These are phyloP conservation scores for Globisporangium nagaii DNA, from an alignment of 352 stramenopile genomes.

Conservation along the genomic window DNA sequence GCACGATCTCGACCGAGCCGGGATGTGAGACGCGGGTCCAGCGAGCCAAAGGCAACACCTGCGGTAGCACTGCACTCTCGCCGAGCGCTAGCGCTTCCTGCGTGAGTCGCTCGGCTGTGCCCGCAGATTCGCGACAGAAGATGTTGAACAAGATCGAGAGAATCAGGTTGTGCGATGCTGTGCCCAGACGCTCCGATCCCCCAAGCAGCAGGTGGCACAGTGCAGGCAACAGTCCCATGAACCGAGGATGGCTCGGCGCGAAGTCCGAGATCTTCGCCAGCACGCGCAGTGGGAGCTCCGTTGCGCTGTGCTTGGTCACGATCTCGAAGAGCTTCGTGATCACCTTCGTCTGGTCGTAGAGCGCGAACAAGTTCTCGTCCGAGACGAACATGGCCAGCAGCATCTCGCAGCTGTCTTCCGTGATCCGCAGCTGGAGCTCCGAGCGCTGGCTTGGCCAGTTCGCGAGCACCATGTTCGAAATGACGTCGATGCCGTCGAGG, in stretches of 20 bases:
- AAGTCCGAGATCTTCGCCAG: conserved; percentile 42
- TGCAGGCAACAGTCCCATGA: conserved; percentile 26
- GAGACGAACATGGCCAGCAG: conserved; percentile 36
- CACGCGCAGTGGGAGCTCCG: conserved; percentile 38
- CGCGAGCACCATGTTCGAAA: conserved; percentile 22
- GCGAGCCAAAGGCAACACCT: conserved; percentile 46
- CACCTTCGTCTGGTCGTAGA: conserved; percentile 47
- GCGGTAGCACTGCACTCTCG: conserved; percentile 30
- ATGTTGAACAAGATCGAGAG: conserved; percentile 60
- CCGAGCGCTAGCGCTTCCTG: conserved; percentile 17
- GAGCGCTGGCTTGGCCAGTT: conserved; percentile 13
- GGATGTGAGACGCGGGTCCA: conserved; percentile 37
- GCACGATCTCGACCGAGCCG: conserved; percentile 28
- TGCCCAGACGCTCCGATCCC: neutral
- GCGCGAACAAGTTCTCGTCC: conserved; percentile 33
- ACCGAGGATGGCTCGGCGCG: conserved; percentile 24
- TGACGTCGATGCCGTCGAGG: conserved; percentile 30
- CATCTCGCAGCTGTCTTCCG: conserved; percentile 42
- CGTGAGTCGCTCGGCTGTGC: neutral
- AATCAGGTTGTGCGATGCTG: conserved; percentile 21
- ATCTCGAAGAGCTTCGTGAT: conserved; percentile 46
- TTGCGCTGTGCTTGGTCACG: conserved; percentile 19
- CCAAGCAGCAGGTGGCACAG: conserved; percentile 18
- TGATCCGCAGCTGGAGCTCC: conserved; percentile 15
- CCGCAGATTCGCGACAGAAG: conserved; percentile 23